Evolutionary conservation across 495 filamentous ascomycete genomes (phyloP).

Genomic region (Tuber magnatum): DNA sequence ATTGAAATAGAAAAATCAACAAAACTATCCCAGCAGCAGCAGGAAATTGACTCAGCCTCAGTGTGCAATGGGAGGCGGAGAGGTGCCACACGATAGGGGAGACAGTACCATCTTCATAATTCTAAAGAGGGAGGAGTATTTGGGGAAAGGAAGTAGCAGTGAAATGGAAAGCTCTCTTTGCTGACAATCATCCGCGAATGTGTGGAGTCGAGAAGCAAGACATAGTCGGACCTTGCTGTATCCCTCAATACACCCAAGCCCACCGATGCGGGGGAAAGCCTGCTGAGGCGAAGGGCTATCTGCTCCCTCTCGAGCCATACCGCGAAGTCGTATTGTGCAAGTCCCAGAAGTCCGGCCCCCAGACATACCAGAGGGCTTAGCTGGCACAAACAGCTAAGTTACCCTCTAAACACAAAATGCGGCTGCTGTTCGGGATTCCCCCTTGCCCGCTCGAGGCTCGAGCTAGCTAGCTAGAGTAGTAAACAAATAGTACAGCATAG

Average conservation of each 20-base stretch:
- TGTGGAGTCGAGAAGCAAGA: not conserved
- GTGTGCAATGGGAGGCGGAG: not conserved
- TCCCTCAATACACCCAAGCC: not conserved
- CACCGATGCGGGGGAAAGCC: not conserved
- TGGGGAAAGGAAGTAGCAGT: not conserved
- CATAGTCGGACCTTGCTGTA: not conserved
- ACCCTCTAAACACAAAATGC: not conserved
- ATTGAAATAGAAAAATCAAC: not conserved
- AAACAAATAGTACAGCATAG: not conserved
- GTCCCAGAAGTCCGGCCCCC: not conserved
- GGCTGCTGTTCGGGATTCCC: not conserved
- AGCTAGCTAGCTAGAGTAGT: not conserved
- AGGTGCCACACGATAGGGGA: not conserved
- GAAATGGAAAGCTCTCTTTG: not conserved
- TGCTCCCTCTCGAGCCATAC: not conserved
- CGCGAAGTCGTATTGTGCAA: too few relatives aligned
- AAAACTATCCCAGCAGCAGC: not conserved
- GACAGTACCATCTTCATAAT: not conserved
- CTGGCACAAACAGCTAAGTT: not conserved
- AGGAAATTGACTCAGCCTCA: not conserved
- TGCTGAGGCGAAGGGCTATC: not conserved
- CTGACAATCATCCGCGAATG: not conserved
- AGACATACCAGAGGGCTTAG: not conserved
- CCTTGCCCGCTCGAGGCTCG: not conserved
- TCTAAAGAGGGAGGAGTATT: not conserved